Base-by-base conservation (phyloP, 495 filamentous ascomycete species). In the Aspergillus diversus region DNA sequence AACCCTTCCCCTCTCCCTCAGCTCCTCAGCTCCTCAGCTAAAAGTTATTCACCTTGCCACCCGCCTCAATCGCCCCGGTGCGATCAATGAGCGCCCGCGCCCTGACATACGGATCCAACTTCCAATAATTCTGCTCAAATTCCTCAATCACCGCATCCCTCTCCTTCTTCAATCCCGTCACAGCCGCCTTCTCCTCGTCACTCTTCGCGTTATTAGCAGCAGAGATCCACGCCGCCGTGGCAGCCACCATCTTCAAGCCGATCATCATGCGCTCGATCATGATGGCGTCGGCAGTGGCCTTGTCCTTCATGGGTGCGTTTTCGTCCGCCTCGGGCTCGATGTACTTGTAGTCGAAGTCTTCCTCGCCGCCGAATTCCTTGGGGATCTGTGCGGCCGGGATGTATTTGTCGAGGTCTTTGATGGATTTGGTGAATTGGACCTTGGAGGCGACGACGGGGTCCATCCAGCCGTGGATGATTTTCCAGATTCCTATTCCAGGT, bases 371-470 rank as follows among this genome's bases (percentile, higher is more conserved):
- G 16, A 95, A 81, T 57, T 93, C 92, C 62, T 87, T 87, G 59
- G 86, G 81, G 65, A 97, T 92, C 55, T 88, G 89, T 47, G 80
- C 78, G 27, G 75, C 77, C 6, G 85, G 81, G 64, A 99, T 87
- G 74, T 89, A 97, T 17, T 84, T 78, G 69, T 90, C 86, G 57
- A 99, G 79, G 48, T 98, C 95, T 43, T 89, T 83, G 63, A 86
- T 73, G 65, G 83, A 91, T 65, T 92, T 94, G 61, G 92, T 96
- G 77, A 99, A 99, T 72, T 99, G 90, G 39, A 99, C 89, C 75
- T 99, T 98, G 65, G 85, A 83, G 43, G 95, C 95, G 33, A 98
- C 95, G 12, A 97, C 95, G 0, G 95, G 95, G 75, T 99, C 95
- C 43, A 99, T 87, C 95, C 94, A 97, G 71, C 92, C 92, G 66